Evolutionary conservation across 768 basidiomycete species (phyloP), one percentile per base, ranked within the genome.

Genomic region (Rhodotorula taiwanensis): DNA sequence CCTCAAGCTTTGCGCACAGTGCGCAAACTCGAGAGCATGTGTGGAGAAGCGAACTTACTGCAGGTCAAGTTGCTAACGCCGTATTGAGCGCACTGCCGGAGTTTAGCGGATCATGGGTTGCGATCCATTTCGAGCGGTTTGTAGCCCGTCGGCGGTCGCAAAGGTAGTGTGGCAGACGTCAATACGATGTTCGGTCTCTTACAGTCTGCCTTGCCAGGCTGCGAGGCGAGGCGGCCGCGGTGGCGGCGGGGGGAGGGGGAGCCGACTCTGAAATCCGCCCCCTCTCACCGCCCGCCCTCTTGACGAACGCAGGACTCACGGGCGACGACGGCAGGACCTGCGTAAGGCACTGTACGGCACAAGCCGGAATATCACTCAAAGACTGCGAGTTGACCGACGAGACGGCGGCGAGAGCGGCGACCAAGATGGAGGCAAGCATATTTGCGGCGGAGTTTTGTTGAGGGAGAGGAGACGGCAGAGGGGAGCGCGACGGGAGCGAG

Each of bases 261-360:
- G 36, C 36, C 16, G n/a, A n/a, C n/a, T n/a, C n/a, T n/a, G n/a
- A n/a, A n/a, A n/a, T n/a, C n/a, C n/a, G n/a, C n/a, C n/a, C n/a
- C n/a, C n/a, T n/a, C n/a, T n/a, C n/a, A n/a, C n/a, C n/a, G n/a
- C n/a, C n/a, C n/a, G n/a, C n/a, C n/a, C 36, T 39, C 36, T 16
- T 16, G 36, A 16, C 10, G 36, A 10, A 39, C 36, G 16, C 36
- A 39, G 36, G 36, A 23, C 62, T n/a, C 13, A 60, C 64, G 9
- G 48, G 49, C 16, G 58, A 31, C 2, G 18, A 20, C 5, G 64
- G 44, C 34, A 65, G 34, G 58, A 28, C 20, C 33, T 13, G 6
- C 5, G 25, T 21, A 27, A 56, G 30, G 49, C 64, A 65, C 33
- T 25, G 25, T 34, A 65, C 49, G 16, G 64, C 64, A 41, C 64